Conservation (phyloP, 2,329 filamentous ascomycete species). For the Chrysoporthe cubensis region DNA sequence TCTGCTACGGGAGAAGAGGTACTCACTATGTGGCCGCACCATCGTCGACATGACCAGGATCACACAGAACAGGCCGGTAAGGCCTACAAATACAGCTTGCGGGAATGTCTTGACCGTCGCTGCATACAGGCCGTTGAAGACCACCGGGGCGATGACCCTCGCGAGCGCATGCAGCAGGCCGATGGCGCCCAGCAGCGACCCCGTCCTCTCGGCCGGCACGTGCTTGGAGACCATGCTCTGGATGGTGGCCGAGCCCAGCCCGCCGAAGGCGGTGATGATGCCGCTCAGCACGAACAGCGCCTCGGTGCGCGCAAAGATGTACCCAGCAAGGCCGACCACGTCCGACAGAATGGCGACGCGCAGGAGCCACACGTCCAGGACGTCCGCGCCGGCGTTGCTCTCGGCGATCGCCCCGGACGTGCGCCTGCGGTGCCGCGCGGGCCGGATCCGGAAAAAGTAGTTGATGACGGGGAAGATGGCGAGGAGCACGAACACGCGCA, state of each 20-base stretch:
- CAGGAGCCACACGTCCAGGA: slow-evolving; percentile 76
- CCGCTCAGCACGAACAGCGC: slow-evolving; percentile 73
- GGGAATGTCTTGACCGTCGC: slow-evolving; percentile 77
- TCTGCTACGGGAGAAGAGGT: background rate
- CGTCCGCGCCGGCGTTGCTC: slow-evolving; percentile 71
- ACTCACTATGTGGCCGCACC: slow-evolving; percentile 75
- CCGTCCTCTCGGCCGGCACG: slow-evolving; percentile 78
- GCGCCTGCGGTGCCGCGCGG: slow-evolving; percentile 48
- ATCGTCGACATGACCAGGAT: slow-evolving; percentile 71
- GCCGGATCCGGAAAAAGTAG: slow-evolving; percentile 68
- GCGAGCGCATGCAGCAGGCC: slow-evolving; percentile 84
- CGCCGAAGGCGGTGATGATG: slow-evolving; percentile 75
- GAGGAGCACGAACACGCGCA: slow-evolving; percentile 76
- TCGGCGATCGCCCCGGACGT: slow-evolving; percentile 46
- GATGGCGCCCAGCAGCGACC: slow-evolving; percentile 85
- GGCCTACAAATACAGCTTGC: slow-evolving; percentile 80
- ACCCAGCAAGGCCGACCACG: slow-evolving; percentile 75
- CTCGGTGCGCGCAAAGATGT: slow-evolving; percentile 65
- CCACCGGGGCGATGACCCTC: slow-evolving; percentile 75
- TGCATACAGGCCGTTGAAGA: slow-evolving; percentile 88
- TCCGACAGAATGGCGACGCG: slow-evolving; percentile 78
- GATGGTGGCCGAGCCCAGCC: slow-evolving; percentile 82
- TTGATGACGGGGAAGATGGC: slow-evolving; percentile 77
- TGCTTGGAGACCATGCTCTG: slow-evolving; percentile 90
- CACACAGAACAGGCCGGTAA: slow-evolving; percentile 68